Evolutionary conservation across 345 rosid genomes (phyloP).

Genomic region (Arabidopsis arenosa): DNA sequence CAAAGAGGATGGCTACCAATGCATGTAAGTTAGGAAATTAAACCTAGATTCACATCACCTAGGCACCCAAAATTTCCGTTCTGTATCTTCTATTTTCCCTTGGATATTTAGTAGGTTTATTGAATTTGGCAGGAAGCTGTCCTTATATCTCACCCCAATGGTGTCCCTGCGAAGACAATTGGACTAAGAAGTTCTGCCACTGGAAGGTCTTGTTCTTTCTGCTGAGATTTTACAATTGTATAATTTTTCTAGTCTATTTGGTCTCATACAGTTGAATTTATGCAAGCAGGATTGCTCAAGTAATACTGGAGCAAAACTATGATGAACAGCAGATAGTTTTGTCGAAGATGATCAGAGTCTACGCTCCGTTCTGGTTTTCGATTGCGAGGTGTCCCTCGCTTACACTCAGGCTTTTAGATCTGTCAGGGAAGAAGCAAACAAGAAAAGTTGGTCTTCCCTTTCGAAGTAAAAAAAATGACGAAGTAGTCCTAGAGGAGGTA

Average conservation of each 20-base stretch:
- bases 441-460: constrained; percentile 62
- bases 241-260: constrained; percentile 14
- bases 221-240: constrained; percentile 19
- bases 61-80: constrained; percentile 15
- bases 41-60: constrained; percentile 29
- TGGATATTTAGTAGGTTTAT: constrained; percentile 33
- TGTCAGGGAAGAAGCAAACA: constrained; percentile 55
- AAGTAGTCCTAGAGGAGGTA: constrained; percentile 60
- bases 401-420: constrained; percentile 62
- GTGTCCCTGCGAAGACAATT: constrained; percentile 77
- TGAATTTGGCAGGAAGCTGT: constrained; percentile 73
- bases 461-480: constrained; percentile 54
- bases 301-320: constrained; percentile 83
- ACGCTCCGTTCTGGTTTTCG: constrained; percentile 93
- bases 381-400: constrained; percentile 88
- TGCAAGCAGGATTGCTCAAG: constrained; percentile 77
- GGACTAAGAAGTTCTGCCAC: constrained; percentile 80
- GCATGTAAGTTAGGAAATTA: constrained; percentile 54
- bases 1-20: constrained; percentile 88
- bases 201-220: constrained; percentile 69
- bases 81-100: constrained; percentile 6
- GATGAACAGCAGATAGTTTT: constrained; percentile 59
- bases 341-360: constrained; percentile 73
- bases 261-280: constrained; percentile 41
- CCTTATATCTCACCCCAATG: constrained; percentile 80